phyloP scores from a whole-genome alignment of 176 grass and related monocot species.

The Paspalum notatum region DNA sequence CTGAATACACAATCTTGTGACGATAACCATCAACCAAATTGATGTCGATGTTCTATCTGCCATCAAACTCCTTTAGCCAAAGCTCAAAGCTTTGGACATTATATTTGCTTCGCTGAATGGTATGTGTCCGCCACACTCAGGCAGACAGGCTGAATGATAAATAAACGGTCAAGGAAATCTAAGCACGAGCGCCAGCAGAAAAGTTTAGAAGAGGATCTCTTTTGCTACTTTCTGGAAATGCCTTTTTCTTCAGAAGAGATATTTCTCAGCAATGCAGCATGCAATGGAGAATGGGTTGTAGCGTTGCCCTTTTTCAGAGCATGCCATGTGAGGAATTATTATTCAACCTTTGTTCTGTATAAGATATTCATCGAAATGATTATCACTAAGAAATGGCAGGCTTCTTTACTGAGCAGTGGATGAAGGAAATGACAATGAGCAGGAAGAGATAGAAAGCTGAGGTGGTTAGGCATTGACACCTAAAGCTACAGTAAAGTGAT shows the following conservation, averaged over 20 bases:
- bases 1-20: slow-evolving; percentile 43
- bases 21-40: slow-evolving; percentile 35
- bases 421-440: neutral
- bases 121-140: neutral
- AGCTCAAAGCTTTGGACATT: neutral
- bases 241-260: neutral
- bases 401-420: neutral
- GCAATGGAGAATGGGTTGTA: neutral
- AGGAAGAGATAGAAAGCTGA: slow-evolving; percentile 17
- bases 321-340: neutral
- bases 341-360: neutral
- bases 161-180: neutral
- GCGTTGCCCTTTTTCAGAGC: neutral
- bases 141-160: neutral
- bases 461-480: slow-evolving; percentile 28
- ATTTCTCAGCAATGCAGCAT: neutral
- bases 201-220: neutral
- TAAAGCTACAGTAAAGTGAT: slow-evolving; percentile 20
- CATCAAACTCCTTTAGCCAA: slow-evolving; percentile 33
- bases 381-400: neutral
- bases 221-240: slow-evolving; percentile 22
- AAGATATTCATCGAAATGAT: neutral
- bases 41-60: slow-evolving; percentile 42
- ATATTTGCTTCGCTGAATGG: neutral
- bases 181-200: neutral